Evolutionary conservation across 352 stramenopile genomes (phyloP).

Genomic region (Pythium graminicola): DNA sequence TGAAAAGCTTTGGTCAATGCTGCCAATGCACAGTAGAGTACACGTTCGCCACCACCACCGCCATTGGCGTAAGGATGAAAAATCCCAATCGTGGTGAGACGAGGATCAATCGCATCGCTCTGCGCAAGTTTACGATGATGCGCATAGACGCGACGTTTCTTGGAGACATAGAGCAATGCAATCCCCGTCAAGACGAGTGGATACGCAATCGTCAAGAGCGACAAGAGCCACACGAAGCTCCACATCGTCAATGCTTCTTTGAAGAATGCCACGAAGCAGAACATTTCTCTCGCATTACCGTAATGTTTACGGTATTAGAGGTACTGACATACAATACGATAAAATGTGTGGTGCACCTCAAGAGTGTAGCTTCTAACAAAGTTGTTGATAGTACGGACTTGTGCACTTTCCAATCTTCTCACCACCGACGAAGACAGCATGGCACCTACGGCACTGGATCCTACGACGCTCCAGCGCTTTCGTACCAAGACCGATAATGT

Average conservation of each 20-base stretch:
- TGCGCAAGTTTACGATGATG: slow-evolving; percentile 23
- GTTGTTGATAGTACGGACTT: no score
- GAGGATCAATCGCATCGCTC: slow-evolving; percentile 21
- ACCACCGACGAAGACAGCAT: not conserved
- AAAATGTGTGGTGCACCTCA: no score
- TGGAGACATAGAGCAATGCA: slow-evolving; percentile 29
- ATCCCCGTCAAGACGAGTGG: slow-evolving; percentile 21
- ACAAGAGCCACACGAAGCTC: slow-evolving; percentile 24
- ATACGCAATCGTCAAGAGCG: slow-evolving; percentile 22
- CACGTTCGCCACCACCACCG: slow-evolving; percentile 96
- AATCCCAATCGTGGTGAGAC: slow-evolving; percentile 69
- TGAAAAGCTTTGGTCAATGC: slow-evolving; percentile 60
- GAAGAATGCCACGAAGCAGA: slow-evolving; percentile 3
- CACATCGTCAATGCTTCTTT: slow-evolving; percentile 8
- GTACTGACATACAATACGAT: no score
- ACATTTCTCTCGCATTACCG: not conserved
- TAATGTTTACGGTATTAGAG: not conserved
- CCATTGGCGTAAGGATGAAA: slow-evolving; percentile 95
- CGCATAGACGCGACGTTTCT: slow-evolving; percentile 36
- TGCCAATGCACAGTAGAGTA: slow-evolving; percentile 95
- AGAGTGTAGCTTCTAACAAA: no score
- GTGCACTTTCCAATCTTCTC: no score
- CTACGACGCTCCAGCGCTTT: slow-evolving; percentile 33
- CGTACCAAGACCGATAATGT: slow-evolving; percentile 50
- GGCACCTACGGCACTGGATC: slow-evolving; percentile 11